Conservation (phyloP, 2,329 filamentous ascomycete species). For the Ophiocordyceps robertsii region DNA sequence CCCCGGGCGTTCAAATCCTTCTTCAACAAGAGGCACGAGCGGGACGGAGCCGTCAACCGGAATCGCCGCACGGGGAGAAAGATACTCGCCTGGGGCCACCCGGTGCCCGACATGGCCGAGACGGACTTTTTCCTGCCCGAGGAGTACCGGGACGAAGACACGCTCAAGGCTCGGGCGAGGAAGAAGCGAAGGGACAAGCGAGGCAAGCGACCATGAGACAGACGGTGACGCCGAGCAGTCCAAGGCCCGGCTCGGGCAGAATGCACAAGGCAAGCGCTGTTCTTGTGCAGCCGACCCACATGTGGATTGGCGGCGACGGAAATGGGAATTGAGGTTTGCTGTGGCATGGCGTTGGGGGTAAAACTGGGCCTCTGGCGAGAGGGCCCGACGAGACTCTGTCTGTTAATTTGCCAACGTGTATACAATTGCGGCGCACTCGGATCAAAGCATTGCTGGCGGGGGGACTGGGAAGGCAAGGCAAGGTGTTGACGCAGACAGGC, state of each 20-base stretch:
- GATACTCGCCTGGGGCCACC: constrained; percentile 67
- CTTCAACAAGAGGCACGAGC: constrained; percentile 66
- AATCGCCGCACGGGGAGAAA: constrained; percentile 56
- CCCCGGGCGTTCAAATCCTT: constrained; percentile 62
- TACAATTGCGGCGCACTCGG: not conserved
- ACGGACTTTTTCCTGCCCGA: constrained; percentile 63
- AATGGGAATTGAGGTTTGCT: not conserved
- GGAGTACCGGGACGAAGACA: constrained; percentile 44
- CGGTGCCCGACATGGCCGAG: constrained; percentile 59
- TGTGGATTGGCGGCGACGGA: not conserved
- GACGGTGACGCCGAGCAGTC: no score
- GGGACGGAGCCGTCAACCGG: constrained; percentile 65
- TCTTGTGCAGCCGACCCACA: not conserved
- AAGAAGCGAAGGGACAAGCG: constrained; percentile 1
- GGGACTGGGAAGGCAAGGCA: not conserved
- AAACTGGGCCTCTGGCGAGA: not conserved
- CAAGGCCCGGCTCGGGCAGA: no score
- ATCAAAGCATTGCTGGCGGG: not conserved
- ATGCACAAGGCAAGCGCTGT: not conserved
- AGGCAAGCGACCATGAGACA: not conserved
- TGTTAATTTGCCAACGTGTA: not conserved
- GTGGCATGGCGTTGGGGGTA: not conserved
- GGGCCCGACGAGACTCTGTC: not conserved
- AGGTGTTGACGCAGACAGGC: not conserved
- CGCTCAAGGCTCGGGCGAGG: constrained; percentile 26